Conservation (phyloP, 352 stramenopile species). For the Pythium rishiriense region DNA sequence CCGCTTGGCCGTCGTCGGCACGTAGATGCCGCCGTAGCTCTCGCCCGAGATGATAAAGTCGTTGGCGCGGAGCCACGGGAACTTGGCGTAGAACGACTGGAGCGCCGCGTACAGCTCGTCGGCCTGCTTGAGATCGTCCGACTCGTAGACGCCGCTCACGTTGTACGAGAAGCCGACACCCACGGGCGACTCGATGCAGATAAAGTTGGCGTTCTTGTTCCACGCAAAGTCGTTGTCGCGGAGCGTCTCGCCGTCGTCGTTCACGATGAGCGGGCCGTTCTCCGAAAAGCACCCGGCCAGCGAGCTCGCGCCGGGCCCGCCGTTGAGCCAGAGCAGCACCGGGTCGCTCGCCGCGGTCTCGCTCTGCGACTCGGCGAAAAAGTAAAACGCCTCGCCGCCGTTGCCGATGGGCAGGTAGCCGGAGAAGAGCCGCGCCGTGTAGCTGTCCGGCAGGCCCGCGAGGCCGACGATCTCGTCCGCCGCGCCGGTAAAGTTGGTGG, state of each 20-base stretch:
- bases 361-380: constrained; percentile 60
- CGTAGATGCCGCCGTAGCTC: constrained; percentile 81
- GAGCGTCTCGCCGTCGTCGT: constrained; percentile 45
- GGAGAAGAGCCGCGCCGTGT: constrained; percentile 54
- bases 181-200: constrained; percentile 63
- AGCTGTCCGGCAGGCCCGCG: constrained; percentile 41
- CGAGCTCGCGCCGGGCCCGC: constrained; percentile 62
- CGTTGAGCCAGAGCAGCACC: constrained; percentile 70
- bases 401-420: constrained; percentile 57
- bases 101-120: constrained; percentile 75
- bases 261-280: constrained; percentile 67
- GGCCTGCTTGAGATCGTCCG: constrained; percentile 69
- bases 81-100: constrained; percentile 86
- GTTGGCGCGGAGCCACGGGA: constrained; percentile 75
- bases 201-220: constrained; percentile 56
- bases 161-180: constrained; percentile 73
- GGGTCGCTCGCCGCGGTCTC: constrained; percentile 33
- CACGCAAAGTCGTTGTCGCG: constrained; percentile 52
- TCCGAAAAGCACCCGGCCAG: constrained; percentile 64
- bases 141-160: constrained; percentile 57
- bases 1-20: constrained; percentile 55
- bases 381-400: constrained; percentile 69
- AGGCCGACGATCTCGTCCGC: constrained; percentile 50
- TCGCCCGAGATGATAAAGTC: constrained; percentile 81
- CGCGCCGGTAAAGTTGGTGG: constrained; percentile 35